Conservation (phyloP, 2,329 filamentous ascomycete genomes). For the Cladophialophora bantiana region DNA sequence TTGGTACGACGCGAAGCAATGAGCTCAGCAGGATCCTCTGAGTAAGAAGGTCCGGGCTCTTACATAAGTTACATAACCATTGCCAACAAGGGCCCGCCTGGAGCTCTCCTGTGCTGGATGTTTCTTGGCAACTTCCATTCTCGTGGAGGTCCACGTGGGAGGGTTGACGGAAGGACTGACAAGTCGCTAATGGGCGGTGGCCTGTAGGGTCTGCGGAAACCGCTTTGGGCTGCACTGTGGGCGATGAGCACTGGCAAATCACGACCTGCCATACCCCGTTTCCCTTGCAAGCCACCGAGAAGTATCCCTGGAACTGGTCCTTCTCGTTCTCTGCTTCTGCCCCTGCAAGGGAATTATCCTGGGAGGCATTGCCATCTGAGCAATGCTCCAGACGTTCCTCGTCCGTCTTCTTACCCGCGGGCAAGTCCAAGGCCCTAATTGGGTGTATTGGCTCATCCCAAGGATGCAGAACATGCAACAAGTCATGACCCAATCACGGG, state of each 20-base stretch:
- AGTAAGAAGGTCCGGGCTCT: conserved; percentile 16
- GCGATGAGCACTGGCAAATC: neutral
- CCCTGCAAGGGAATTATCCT: neutral
- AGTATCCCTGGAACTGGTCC: neutral
- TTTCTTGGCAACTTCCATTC: conserved; percentile 9
- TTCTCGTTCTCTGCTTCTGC: neutral
- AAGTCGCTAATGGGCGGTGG: neutral
- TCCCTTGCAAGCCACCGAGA: neutral
- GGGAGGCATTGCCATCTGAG: neutral
- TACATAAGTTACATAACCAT: conserved; percentile 23
- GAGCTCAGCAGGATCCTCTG: conserved; percentile 20
- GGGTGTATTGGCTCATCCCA: neutral
- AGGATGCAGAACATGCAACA: neutral
- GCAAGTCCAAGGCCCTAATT: neutral
- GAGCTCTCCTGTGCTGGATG: neutral
- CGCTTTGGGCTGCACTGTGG: neutral
- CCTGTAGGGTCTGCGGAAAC: neutral
- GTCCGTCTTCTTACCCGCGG: too few relatives aligned
- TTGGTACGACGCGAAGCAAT: conserved; percentile 4
- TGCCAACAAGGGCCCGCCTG: neutral
- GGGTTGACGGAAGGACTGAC: neutral
- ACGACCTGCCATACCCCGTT: neutral
- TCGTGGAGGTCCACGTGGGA: conserved; percentile 4
- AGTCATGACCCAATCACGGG: neutral
- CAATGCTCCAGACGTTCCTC: too few relatives aligned